phyloP scores from a whole-genome alignment of 441 rosid species.

The Bocquillonia castaneifolia region DNA sequence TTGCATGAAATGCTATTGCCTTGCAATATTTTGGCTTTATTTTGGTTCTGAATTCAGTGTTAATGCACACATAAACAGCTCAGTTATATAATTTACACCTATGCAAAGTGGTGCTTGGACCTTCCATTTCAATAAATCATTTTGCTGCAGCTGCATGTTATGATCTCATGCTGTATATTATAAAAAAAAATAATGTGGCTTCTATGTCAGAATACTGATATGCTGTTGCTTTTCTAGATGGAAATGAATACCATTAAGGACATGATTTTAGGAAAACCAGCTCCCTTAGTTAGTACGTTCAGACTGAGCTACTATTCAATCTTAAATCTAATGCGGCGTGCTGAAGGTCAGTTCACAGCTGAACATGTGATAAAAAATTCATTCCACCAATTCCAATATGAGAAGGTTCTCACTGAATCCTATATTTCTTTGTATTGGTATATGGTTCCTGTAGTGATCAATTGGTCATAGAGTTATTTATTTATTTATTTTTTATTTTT shows the following conservation, averaged over 20 bases:
- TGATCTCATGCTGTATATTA: neutral
- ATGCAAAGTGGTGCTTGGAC: neutral
- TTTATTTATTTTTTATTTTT: constrained; percentile 24
- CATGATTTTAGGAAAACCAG: constrained; percentile 98
- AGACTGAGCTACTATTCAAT: constrained; percentile 96
- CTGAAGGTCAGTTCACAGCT: constrained; percentile 97
- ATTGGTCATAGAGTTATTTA: constrained; percentile 11
- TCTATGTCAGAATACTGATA: constrained; percentile 5
- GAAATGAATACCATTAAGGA: constrained; percentile 86
- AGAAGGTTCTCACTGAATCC: constrained; percentile 57
- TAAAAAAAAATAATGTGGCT: neutral
- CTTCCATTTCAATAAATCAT: neutral
- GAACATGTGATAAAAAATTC: constrained; percentile 94
- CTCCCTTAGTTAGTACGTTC: constrained; percentile 96
- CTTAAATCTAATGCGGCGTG: constrained; percentile 93
- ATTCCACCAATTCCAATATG: constrained; percentile 94
- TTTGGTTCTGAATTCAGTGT: neutral
- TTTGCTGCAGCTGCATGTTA: neutral
- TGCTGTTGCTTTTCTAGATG: constrained; percentile 49
- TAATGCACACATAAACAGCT: neutral
- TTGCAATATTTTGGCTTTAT: neutral
- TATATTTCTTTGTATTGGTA: constrained; percentile 13
- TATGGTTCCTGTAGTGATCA: constrained; percentile 12
- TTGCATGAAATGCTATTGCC: neutral
- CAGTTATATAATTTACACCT: neutral